A percentile compares a stretch with the other conserved stretches of the same genome.
Evolutionary conservation across 1,284 basidiomycete species (phyloP).

Genomic region (Trametes versicolor): DNA sequence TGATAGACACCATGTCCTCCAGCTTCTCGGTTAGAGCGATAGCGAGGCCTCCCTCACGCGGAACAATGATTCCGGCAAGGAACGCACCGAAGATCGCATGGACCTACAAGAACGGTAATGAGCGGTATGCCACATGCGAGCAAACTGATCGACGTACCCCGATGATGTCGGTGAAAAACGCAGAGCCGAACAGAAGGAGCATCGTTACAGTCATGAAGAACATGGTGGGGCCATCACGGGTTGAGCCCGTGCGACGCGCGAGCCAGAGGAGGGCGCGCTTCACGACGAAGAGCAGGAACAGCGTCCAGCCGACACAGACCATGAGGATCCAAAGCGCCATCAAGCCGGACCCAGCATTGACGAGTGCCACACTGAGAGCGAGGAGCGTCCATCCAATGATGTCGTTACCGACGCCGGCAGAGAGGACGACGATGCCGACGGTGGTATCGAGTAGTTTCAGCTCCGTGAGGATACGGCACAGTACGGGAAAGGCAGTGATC

Average conservation of each 20-base stretch:
- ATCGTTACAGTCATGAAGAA: slow-evolving; percentile 74
- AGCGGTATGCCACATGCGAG: background rate
- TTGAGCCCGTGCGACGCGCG: slow-evolving; percentile 81
- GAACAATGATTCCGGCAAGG: slow-evolving; percentile 71
- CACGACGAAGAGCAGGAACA: slow-evolving; percentile 82
- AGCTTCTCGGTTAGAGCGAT: slow-evolving; percentile 72
- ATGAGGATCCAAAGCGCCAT: slow-evolving; percentile 88
- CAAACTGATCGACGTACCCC: slow-evolving; percentile 55
- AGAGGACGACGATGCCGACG: slow-evolving; percentile 93
- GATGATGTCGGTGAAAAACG: slow-evolving; percentile 84
- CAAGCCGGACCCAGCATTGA: slow-evolving; percentile 82
- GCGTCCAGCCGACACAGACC: slow-evolving; percentile 81
- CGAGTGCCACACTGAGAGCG: slow-evolving; percentile 90
- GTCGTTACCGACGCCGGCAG: slow-evolving; percentile 94
- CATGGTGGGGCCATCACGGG: slow-evolving; percentile 77
- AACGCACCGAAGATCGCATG: slow-evolving; percentile 90
- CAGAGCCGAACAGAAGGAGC: slow-evolving; percentile 68
- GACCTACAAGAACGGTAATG: slow-evolving; percentile 44
- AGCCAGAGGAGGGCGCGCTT: slow-evolving; percentile 75
- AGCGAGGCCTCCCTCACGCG: slow-evolving; percentile 72
- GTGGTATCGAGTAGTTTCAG: slow-evolving; percentile 90
- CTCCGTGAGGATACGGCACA: slow-evolving; percentile 89
- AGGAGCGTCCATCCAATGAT: slow-evolving; percentile 81
- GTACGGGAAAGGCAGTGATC: slow-evolving; percentile 94
- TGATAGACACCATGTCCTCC: slow-evolving; percentile 65